Evolutionary conservation across 768 basidiomycete genomes (phyloP).

Genomic region (Boletus vermiculosoides): DNA sequence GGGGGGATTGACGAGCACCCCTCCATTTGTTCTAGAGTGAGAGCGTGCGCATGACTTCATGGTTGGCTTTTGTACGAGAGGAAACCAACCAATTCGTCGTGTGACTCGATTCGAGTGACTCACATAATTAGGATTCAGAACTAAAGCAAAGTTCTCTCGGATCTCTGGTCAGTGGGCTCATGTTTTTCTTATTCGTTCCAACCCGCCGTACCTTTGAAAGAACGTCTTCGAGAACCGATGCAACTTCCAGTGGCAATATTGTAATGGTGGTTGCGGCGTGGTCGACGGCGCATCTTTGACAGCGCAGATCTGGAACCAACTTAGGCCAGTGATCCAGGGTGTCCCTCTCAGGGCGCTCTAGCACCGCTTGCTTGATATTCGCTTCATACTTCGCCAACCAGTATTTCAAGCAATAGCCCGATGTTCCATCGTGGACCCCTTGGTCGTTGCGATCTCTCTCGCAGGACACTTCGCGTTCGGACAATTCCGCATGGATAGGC

Average conservation of each 20-base stretch:
- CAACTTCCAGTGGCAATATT: no score
- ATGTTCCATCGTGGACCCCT: not conserved
- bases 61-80: not conserved
- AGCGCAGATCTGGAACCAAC: not conserved
- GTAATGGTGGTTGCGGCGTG: not conserved
- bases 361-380: not conserved
- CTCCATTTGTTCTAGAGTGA: not conserved
- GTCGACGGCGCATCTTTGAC: not conserved
- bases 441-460: no score
- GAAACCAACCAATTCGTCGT: not conserved
- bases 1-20: not conserved
- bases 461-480: no score
- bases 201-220: not conserved
- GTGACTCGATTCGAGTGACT: no score
- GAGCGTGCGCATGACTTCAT: not conserved
- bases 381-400: not conserved
- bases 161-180: not conserved
- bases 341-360: not conserved
- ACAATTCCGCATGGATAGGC: fast-evolving
- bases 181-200: not conserved
- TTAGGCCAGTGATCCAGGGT: not conserved
- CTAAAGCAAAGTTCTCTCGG: not conserved
- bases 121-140: no score
- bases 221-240: no score
- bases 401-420: not conserved